Percentiles rank a stretch among this genome's conserved stretches.
phyloP scores from a whole-genome alignment of 768 basidiomycete genomes.

The Trametes punicea region DNA sequence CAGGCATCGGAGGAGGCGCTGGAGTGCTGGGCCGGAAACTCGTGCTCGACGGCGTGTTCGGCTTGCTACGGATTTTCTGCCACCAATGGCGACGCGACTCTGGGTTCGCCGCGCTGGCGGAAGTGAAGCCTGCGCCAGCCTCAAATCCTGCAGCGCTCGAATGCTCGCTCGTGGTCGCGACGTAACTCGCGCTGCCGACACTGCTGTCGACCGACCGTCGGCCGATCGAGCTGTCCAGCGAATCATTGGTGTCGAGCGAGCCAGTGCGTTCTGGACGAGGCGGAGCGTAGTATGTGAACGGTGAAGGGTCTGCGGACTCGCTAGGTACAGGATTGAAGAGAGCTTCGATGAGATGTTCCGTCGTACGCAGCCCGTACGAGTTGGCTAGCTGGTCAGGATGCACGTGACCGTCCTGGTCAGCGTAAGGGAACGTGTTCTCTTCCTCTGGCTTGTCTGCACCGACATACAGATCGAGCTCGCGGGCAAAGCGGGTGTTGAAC shows the following conservation, averaged over 20 bases:
- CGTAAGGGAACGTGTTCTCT: constrained; percentile 16
- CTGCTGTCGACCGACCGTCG: constrained; percentile 21
- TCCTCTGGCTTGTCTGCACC: constrained; percentile 17
- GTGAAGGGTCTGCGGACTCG: constrained; percentile 16
- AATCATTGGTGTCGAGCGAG: neutral
- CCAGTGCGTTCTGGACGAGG: constrained; percentile 5
- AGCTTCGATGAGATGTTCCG: constrained; percentile 73
- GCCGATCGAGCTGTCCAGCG: neutral
- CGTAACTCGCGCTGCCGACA: constrained; percentile 13
- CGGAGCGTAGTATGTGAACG: constrained; percentile 31
- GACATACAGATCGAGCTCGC: constrained; percentile 46
- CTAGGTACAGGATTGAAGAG: constrained; percentile 67
- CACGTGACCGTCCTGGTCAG: constrained; percentile 21
- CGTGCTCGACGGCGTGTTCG: constrained; percentile 15
- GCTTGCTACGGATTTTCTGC: constrained; percentile 23
- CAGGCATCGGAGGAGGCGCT: constrained; percentile 10
- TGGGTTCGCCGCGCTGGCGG: neutral
- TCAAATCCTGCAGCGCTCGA: constrained; percentile 11
- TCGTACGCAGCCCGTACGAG: constrained; percentile 57
- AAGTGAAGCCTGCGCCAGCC: neutral
- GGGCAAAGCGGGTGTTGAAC: constrained; percentile 46
- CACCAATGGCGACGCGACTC: constrained; percentile 20
- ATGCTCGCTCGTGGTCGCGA: constrained; percentile 11
- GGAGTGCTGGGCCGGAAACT: constrained; percentile 9
- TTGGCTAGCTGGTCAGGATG: constrained; percentile 42